These are phyloP conservation scores for Collariella sp. DNA, from an alignment of 495 filamentous ascomycete species.

Conservation along the genomic window DNA sequence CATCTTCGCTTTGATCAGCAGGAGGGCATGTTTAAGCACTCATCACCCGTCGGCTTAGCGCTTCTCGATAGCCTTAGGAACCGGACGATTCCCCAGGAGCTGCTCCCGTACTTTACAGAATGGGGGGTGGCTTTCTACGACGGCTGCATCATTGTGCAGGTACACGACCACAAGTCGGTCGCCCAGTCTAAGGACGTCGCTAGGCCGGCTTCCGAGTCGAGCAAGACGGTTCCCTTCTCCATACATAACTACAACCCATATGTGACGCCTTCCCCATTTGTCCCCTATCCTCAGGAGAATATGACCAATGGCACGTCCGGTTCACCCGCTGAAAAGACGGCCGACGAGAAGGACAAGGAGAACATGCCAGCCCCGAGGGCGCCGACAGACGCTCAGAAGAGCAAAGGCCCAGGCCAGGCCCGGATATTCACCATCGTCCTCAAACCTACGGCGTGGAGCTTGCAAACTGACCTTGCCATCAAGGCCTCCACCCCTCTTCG, in stretches of 20 bases:
- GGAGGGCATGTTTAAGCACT: slow-evolving; percentile 83
- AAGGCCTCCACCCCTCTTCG: slow-evolving; percentile 62
- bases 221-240: slow-evolving; percentile 60
- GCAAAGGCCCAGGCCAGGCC: slow-evolving; percentile 44
- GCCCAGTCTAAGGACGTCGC: slow-evolving; percentile 51
- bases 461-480: slow-evolving; percentile 64
- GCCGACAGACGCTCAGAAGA: slow-evolving; percentile 41
- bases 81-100: slow-evolving; percentile 45
- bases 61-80: slow-evolving; percentile 61
- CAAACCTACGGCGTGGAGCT: slow-evolving; percentile 68
- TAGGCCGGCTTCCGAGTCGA: slow-evolving; percentile 47
- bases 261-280: slow-evolving; percentile 79
- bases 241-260: slow-evolving; percentile 85
- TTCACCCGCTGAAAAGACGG: slow-evolving; percentile 22
- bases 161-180: slow-evolving; percentile 72
- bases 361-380: slow-evolving; percentile 44
- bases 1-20: slow-evolving; percentile 93
- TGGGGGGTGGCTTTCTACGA: slow-evolving; percentile 80
- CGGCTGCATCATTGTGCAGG: slow-evolving; percentile 86
- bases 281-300: slow-evolving; percentile 64
- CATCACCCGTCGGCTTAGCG: slow-evolving; percentile 71
- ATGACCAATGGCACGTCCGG: slow-evolving; percentile 20
- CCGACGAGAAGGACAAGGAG: slow-evolving; percentile 34
- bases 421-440: slow-evolving; percentile 72
- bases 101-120: slow-evolving; percentile 51